phyloP scores from a whole-genome alignment of 2,329 filamentous ascomycete species.

The Hawksworthiomyces lignivorus region DNA sequence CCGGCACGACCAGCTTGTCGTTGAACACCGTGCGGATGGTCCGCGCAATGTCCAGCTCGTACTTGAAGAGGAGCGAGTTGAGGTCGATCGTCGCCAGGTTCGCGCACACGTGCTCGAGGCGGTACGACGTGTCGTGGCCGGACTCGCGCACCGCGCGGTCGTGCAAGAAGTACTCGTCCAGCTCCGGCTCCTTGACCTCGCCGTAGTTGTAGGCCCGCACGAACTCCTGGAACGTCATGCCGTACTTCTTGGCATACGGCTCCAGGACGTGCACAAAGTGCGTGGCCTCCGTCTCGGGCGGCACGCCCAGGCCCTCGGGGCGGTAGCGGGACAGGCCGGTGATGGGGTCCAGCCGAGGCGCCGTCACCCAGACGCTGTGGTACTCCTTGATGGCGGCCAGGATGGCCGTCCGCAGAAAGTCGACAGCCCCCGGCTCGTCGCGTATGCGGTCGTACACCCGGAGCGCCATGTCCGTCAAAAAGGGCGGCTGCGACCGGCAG shows the following conservation, averaged over 20 bases:
- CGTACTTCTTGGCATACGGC: conserved; percentile 77
- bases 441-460: conserved; percentile 91
- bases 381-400: conserved; percentile 97
- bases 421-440: conserved; percentile 68
- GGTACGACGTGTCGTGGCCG: conserved; percentile 93
- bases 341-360: conserved; percentile 67
- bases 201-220: conserved; percentile 81
- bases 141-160: conserved; percentile 94
- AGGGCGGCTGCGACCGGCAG: conserved; percentile 87
- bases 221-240: conserved; percentile 75
- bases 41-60: conserved; percentile 86
- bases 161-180: conserved; percentile 94
- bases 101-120: conserved; percentile 79
- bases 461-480: conserved; percentile 94
- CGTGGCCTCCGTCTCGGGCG: conserved; percentile 80
- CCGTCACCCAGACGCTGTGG: conserved; percentile 75
- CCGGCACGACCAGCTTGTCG: conserved; percentile 74
- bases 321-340: conserved; percentile 80
- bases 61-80: conserved; percentile 93
- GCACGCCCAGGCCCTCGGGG: conserved; percentile 75
- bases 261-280: conserved; percentile 79
- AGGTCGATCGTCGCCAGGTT: conserved; percentile 89
- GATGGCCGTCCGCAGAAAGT: conserved; percentile 73
- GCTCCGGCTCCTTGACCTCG: conserved; percentile 69
- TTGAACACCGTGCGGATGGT: conserved; percentile 78